Evolutionary conservation across 306 rosid species (phyloP).

Genomic region (Neltuma alba): DNA sequence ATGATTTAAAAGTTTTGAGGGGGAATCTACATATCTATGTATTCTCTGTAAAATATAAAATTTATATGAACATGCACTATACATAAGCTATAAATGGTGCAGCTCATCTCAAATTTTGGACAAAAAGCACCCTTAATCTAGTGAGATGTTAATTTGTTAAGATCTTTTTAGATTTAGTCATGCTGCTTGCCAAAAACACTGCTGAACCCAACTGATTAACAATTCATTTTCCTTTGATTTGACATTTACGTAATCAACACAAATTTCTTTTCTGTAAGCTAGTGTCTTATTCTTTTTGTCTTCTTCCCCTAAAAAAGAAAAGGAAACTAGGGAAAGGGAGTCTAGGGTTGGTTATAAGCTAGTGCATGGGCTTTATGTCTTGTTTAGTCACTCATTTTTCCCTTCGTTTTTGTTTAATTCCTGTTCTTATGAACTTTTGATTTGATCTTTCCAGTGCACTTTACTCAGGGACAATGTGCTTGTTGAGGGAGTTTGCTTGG

Average conservation of each 20-base stretch:
- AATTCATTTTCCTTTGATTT: not conserved
- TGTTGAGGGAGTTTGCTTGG: conserved; percentile 54
- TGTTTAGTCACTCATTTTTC: conserved; percentile 10
- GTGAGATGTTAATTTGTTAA: not conserved
- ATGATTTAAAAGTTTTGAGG: not conserved
- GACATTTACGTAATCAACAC: not conserved
- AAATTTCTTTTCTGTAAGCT: not conserved
- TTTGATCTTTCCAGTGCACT: conserved; percentile 99
- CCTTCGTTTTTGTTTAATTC: conserved; percentile 32
- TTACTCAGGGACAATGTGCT: conserved; percentile 93
- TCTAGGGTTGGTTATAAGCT: conserved; percentile 28
- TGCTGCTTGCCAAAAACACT: conserved; percentile 1
- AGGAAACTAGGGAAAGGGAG: not conserved
- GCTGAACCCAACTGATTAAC: conserved; percentile 13
- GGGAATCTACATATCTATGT: not conserved
- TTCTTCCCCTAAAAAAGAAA: not conserved
- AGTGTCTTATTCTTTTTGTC: conserved; percentile 1
- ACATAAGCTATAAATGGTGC: not conserved
- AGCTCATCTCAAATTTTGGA: not conserved
- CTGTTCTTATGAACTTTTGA: conserved; percentile 86
- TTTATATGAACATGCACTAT: not conserved
- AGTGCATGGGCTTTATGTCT: conserved; percentile 24
- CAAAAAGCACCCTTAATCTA: not conserved
- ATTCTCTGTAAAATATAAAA: not conserved
- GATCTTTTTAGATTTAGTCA: not conserved